Percentiles rank a stretch among this genome's conserved stretches.
phyloP scores from a whole-genome alignment of 108 stramenopile genomes.

The Ochromonas danica region DNA sequence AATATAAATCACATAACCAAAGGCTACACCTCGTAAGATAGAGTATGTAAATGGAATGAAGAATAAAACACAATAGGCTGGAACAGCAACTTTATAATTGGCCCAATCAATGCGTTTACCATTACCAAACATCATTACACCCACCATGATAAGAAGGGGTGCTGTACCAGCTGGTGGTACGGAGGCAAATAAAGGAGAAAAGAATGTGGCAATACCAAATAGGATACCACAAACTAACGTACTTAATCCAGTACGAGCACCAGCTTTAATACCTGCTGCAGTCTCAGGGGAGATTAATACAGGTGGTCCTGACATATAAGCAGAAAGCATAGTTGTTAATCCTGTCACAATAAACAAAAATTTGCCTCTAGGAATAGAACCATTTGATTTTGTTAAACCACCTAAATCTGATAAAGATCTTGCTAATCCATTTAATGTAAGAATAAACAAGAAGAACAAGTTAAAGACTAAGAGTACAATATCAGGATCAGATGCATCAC shows the following conservation, averaged over 20 bases:
- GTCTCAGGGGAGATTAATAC: conserved; percentile 24
- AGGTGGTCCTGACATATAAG: conserved; percentile 24
- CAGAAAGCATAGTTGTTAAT: conserved; percentile 18
- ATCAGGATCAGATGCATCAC: background rate
- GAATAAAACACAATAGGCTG: conserved; percentile 35
- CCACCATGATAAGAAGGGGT: conserved; percentile 32
- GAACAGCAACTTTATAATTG: conserved; percentile 18
- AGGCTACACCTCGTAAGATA: conserved; percentile 21
- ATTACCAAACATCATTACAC: conserved; percentile 36
- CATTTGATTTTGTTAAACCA: background rate
- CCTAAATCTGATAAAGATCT: conserved; percentile 22
- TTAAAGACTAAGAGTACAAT: background rate
- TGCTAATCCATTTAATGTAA: conserved; percentile 9
- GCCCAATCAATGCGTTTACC: conserved; percentile 28
- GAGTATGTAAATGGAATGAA: conserved; percentile 35
- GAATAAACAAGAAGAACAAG: conserved; percentile 26
- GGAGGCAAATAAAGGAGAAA: conserved; percentile 9
- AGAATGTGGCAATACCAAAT: conserved; percentile 21
- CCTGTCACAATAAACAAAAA: conserved; percentile 29
- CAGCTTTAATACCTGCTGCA: conserved; percentile 35
- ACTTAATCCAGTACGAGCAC: conserved; percentile 20
- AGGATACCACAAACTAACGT: conserved; percentile 27
- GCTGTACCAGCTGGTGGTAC: conserved; percentile 28
- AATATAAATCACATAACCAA: conserved; percentile 33
- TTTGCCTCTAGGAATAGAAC: conserved; percentile 20